A percentile compares a stretch with the other conserved stretches of the same genome.
phyloP scores from a whole-genome alignment of 1,139 yeast species.

The Suhomyces terraborum region DNA sequence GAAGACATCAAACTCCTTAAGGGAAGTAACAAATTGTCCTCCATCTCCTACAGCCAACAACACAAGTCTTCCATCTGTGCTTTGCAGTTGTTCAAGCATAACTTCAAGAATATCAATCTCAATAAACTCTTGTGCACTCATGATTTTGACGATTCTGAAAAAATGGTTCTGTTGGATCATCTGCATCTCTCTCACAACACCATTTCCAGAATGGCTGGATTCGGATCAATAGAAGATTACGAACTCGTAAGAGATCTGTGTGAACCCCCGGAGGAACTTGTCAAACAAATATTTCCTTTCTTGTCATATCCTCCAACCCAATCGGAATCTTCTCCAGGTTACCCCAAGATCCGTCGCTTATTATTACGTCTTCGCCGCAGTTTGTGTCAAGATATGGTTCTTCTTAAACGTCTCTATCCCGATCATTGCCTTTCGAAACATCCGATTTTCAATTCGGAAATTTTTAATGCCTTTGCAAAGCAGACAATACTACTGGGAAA shows the following conservation, averaged over 20 bases:
- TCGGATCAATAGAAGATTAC: slow-evolving; percentile 24
- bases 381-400: slow-evolving; percentile 39
- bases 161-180: slow-evolving; percentile 15
- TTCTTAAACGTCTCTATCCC: slow-evolving; percentile 29
- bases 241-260: slow-evolving; percentile 23
- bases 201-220: slow-evolving; percentile 30
- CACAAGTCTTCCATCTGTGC: slow-evolving; percentile 30
- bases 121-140: slow-evolving; percentile 25
- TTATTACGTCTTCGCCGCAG: slow-evolving; percentile 27
- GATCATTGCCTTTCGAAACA: slow-evolving; percentile 30
- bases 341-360: slow-evolving; percentile 21
- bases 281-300: slow-evolving; percentile 35
- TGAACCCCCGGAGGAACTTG: slow-evolving; percentile 33
- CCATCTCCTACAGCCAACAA: slow-evolving; percentile 33
- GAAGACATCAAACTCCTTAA: slow-evolving; percentile 28
- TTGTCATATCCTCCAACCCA: slow-evolving; percentile 18
- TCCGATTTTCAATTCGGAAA: slow-evolving; percentile 29
- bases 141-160: slow-evolving; percentile 15
- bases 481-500: slow-evolving; percentile 19
- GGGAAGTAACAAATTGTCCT: slow-evolving; percentile 28
- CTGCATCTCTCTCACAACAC: slow-evolving; percentile 20
- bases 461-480: slow-evolving; percentile 25
- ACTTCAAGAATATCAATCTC: slow-evolving; percentile 25
- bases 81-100: slow-evolving; percentile 25
- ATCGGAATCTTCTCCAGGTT: slow-evolving; percentile 7